Evolutionary conservation across 176 grass and related monocot species (phyloP).

Genomic region (Calamus simplicifolius): DNA sequence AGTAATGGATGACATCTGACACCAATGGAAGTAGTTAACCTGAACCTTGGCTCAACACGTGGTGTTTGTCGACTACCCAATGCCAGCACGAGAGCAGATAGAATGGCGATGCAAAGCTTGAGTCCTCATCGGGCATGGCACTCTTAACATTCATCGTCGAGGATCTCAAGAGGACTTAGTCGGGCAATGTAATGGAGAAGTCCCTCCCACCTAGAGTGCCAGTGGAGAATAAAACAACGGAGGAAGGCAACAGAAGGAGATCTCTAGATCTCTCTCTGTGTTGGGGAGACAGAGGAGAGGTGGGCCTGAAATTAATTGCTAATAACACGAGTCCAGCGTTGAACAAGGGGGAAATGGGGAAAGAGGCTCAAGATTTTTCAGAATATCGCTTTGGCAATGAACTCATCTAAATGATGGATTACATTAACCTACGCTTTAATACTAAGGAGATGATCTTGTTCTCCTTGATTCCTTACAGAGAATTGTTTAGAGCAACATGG

Average conservation of each 20-base stretch:
- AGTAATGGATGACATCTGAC: too few species aligned
- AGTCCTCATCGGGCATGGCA: background rate
- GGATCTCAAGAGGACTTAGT: conserved; percentile 80
- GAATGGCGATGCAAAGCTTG: background rate
- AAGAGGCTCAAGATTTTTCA: conserved; percentile 93
- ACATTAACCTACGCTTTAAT: background rate
- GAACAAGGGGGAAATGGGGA: conserved; percentile 52
- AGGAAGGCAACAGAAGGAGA: conserved; percentile 32
- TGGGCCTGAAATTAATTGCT: too few species aligned
- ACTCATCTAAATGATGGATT: conserved; percentile 24
- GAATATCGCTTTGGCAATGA: conserved; percentile 66
- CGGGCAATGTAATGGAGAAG: conserved; percentile 40
- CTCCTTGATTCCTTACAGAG: conserved; percentile 29
- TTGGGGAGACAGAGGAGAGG: conserved; percentile 32
- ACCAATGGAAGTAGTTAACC: too few species aligned
- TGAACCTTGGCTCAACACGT: too few species aligned
- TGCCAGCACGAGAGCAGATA: conserved; percentile 14
- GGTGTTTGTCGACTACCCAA: conserved; percentile 26
- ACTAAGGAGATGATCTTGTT: conserved; percentile 86
- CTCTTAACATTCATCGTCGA: conserved; percentile 69
- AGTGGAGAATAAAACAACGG: conserved; percentile 6
- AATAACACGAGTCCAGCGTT: conserved; percentile 45
- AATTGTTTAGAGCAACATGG: too few species aligned
- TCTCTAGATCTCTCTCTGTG: conserved; percentile 40
- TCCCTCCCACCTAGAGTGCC: background rate